A percentile compares a stretch with the other conserved stretches of the same genome.
Evolutionary conservation across 2,329 filamentous ascomycete genomes (phyloP).

Genomic region (Exophiala spinifera): DNA sequence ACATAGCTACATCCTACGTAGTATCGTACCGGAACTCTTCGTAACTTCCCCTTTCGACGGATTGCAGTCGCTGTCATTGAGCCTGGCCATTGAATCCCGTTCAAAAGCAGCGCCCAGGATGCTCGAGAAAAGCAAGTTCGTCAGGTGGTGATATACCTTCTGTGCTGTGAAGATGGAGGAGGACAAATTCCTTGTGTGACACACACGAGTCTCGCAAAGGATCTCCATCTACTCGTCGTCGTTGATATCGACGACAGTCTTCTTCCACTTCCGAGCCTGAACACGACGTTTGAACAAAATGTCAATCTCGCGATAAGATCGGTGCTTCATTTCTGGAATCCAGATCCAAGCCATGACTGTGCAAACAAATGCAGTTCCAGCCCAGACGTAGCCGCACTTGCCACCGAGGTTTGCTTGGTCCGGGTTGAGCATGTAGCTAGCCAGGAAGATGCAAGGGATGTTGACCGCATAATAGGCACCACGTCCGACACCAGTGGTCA

Average conservation of each 20-base stretch:
- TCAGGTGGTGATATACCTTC: too few relatives aligned
- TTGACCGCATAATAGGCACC: constrained; percentile 62
- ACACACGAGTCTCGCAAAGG: too few relatives aligned
- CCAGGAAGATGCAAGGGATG: constrained; percentile 64
- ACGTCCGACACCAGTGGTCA: constrained; percentile 65
- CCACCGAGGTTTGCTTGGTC: constrained; percentile 46
- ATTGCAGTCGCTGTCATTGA: too few relatives aligned
- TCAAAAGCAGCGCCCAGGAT: too few relatives aligned
- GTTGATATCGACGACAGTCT: constrained; percentile 52
- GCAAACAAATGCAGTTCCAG: constrained; percentile 56
- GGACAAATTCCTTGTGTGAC: too few relatives aligned
- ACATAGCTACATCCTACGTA: too few relatives aligned
- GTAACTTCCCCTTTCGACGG: too few relatives aligned
- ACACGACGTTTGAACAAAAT: constrained; percentile 56
- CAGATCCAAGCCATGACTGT: constrained; percentile 48
- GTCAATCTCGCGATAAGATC: constrained; percentile 61
- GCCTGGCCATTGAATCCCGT: too few relatives aligned
- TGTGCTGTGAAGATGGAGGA: too few relatives aligned
- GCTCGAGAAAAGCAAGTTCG: too few relatives aligned
- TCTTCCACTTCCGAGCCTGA: constrained; percentile 51
- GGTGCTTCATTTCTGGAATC: constrained; percentile 57
- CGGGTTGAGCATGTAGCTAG: constrained; percentile 42
- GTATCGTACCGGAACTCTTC: too few relatives aligned
- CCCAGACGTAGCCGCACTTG: constrained; percentile 61
- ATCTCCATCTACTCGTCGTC: constrained; percentile 58